A percentile compares a stretch with the other conserved stretches of the same genome.
These are phyloP conservation scores for Wickerhamomyces chaumierensis DNA, from an alignment of 805 yeast genomes.

Conservation along the genomic window DNA sequence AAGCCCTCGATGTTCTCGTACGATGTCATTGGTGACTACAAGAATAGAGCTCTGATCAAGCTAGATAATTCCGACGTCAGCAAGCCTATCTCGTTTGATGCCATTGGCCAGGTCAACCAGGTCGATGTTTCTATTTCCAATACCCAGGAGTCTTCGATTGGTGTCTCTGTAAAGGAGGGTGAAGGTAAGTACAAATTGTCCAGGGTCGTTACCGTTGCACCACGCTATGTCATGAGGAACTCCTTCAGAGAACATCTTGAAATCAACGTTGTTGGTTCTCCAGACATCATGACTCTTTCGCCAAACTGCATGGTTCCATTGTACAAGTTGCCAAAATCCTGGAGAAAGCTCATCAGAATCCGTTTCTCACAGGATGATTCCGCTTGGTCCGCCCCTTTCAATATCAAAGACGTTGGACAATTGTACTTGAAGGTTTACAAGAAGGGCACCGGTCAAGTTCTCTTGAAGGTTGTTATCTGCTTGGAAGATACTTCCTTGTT, in stretches of 20 bases:
- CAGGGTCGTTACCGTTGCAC: conserved; percentile 69
- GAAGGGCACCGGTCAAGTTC: conserved; percentile 51
- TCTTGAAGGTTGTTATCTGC: conserved; percentile 61
- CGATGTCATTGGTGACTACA: conserved; percentile 41
- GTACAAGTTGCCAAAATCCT: conserved; percentile 47
- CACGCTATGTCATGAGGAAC: conserved; percentile 71
- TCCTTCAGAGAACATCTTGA: conserved; percentile 42
- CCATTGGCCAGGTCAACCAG: conserved; percentile 73
- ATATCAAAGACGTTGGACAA: conserved; percentile 75
- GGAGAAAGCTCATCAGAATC: conserved; percentile 48
- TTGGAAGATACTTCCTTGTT: conserved; percentile 79
- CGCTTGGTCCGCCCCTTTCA: conserved; percentile 83
- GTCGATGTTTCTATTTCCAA: conserved; percentile 36
- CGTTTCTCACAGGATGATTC: conserved; percentile 46
- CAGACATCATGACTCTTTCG: conserved; percentile 33
- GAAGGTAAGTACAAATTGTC: conserved; percentile 71
- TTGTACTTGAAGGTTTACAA: conserved; percentile 59
- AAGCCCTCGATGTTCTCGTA: conserved; percentile 82
- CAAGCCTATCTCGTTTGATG: conserved; percentile 70
- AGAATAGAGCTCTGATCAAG: conserved; percentile 54
- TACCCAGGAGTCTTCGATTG: conserved; percentile 58
- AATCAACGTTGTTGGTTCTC: conserved; percentile 59
- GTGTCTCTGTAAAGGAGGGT: conserved; percentile 70
- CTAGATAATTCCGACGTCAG: conserved; percentile 68
- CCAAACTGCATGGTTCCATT: conserved; percentile 43